phyloP scores from a whole-genome alignment of 1,284 basidiomycete species.

The Rhodotorula glutinis region DNA sequence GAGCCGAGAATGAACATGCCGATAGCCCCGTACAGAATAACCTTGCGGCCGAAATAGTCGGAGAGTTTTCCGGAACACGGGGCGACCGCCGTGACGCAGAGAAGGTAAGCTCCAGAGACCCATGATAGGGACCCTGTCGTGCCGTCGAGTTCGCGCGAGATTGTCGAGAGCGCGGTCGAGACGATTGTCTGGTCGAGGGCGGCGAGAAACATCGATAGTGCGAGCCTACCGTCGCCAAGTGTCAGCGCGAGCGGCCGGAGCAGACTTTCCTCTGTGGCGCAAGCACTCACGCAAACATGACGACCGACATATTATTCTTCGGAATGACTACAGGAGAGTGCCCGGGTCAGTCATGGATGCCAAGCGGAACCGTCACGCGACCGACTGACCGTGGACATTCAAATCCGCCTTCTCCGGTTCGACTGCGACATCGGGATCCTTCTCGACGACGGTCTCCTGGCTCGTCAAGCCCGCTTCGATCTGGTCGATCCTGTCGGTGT shows the following conservation, averaged over 20 bases:
- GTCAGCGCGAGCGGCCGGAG: not conserved
- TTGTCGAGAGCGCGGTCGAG: constrained; percentile 36
- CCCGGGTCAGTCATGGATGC: not conserved
- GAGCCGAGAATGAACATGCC: constrained; percentile 69
- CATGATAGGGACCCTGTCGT: constrained; percentile 14
- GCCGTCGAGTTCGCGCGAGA: constrained; percentile 38
- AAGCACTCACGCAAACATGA: constrained; percentile 12
- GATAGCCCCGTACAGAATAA: constrained; percentile 66
- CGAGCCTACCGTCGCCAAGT: constrained; percentile 38
- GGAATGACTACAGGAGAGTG: not conserved
- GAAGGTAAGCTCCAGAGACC: constrained; percentile 57
- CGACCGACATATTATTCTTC: constrained; percentile 8
- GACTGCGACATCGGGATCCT: not conserved
- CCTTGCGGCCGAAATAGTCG: constrained; percentile 62
- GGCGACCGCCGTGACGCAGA: constrained; percentile 6
- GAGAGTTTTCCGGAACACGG: constrained; percentile 69
- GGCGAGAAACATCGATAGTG: constrained; percentile 58
- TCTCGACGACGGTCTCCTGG: not conserved
- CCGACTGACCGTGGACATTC: not conserved
- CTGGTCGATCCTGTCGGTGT: not conserved
- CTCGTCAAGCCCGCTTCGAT: not conserved
- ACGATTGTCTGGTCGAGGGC: constrained; percentile 52
- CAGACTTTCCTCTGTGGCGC: no score
- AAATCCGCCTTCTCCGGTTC: not conserved
- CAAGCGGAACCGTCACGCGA: not conserved